Conservation (phyloP, 257 asterid species). For the Schizonepeta tenuifolia region DNA sequence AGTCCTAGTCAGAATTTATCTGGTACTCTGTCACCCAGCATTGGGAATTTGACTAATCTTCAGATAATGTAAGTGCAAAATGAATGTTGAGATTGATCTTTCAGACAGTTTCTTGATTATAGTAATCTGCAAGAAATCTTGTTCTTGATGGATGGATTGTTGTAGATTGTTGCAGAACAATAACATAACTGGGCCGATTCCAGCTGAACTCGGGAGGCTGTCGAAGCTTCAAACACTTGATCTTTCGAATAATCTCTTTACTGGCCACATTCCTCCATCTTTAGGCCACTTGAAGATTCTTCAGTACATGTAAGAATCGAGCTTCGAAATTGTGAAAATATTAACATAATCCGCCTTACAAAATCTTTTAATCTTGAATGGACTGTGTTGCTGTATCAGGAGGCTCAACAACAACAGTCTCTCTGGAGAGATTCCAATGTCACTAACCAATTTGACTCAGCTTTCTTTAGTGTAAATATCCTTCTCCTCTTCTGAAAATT, state of each 20-base stretch:
- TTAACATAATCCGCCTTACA: background rate
- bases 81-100: background rate
- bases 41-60: slow-evolving; percentile 88
- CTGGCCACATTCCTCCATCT: slow-evolving; percentile 71
- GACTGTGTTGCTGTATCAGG: slow-evolving; percentile 48
- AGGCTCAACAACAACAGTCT: slow-evolving; percentile 91
- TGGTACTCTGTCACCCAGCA: slow-evolving; percentile 85
- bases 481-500: slow-evolving; percentile 22
- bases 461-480: slow-evolving; percentile 75
- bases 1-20: slow-evolving; percentile 93
- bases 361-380: slow-evolving; percentile 3
- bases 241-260: slow-evolving; percentile 75
- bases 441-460: slow-evolving; percentile 73
- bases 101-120: background rate
- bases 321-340: background rate
- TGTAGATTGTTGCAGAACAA: slow-evolving; percentile 89
- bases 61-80: slow-evolving; percentile 70
- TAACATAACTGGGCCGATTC: slow-evolving; percentile 78
- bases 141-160: slow-evolving; percentile 23
- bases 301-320: slow-evolving; percentile 73
- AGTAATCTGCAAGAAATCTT: slow-evolving; percentile 9
- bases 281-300: slow-evolving; percentile 63
- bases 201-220: slow-evolving; percentile 74
- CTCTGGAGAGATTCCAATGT: slow-evolving; percentile 72
- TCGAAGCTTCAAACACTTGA: slow-evolving; percentile 87